Evolutionary conservation across 2,329 filamentous ascomycete genomes (phyloP).

Genomic region (Metarhizium album): DNA sequence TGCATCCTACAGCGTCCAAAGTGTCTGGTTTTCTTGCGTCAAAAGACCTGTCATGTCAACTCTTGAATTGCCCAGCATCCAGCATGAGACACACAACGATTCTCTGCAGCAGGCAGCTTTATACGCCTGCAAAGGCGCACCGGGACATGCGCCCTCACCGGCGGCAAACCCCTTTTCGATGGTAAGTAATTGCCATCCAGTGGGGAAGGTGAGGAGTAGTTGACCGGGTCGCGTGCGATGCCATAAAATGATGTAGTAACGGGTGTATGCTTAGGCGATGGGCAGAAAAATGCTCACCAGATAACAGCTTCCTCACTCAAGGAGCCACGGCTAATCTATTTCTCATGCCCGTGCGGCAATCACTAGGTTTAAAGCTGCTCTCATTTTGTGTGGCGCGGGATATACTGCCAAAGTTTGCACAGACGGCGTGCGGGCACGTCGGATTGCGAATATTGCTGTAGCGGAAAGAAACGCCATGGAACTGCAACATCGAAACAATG

Average conservation of each 20-base stretch:
- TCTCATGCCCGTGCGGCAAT: constrained; percentile 11
- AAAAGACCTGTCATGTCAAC: not conserved
- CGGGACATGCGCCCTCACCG: constrained; percentile 22
- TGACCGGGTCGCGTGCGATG: not conserved
- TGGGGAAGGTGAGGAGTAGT: not conserved
- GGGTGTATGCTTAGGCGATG: too few relatives aligned
- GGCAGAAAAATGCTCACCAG: too few relatives aligned
- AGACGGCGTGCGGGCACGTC: constrained; percentile 17
- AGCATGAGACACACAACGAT: not conserved
- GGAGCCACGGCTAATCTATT: constrained; percentile 1
- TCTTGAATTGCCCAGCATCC: not conserved
- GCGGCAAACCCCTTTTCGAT: constrained; percentile 20
- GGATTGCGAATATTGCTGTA: constrained; percentile 11
- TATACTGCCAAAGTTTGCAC: constrained; percentile 25
- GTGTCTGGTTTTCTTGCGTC: too few relatives aligned
- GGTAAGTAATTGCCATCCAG: constrained; percentile 15
- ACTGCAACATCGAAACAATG: constrained; percentile 26
- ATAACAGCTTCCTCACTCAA: not conserved
- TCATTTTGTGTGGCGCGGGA: constrained; percentile 21
- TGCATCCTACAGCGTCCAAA: too few relatives aligned
- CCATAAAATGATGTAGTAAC: not conserved
- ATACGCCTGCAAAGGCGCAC: constrained; percentile 23
- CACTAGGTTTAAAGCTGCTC: constrained; percentile 10
- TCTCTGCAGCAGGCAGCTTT: constrained; percentile 17
- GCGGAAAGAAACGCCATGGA: constrained; percentile 25